A percentile compares a stretch with the other conserved stretches of the same genome.
Evolutionary conservation across 495 filamentous ascomycete species (phyloP).

Genomic region (Aspergillus asperescens): DNA sequence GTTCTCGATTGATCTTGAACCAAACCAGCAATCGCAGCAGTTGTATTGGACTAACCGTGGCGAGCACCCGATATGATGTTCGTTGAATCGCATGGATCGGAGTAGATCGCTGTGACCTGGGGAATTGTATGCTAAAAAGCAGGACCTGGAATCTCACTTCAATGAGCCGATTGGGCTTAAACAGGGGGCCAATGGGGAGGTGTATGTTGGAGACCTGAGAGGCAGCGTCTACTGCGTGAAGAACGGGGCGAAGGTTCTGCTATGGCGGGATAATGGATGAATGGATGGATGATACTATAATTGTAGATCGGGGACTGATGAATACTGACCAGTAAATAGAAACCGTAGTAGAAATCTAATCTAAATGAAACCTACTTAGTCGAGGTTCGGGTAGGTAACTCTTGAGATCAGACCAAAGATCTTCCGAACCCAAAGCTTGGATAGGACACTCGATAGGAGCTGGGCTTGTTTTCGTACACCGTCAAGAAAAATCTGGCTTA

Average conservation of each 20-base stretch:
- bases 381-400: too few species aligned
- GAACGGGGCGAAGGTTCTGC: constrained; percentile 35
- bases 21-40: constrained; percentile 34
- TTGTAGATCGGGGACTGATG: too few species aligned
- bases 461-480: too few species aligned
- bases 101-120: constrained; percentile 9
- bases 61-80: constrained; percentile 33
- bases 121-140: constrained; percentile 14
- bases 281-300: too few species aligned
- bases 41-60: constrained; percentile 55
- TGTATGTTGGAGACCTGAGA: constrained; percentile 44
- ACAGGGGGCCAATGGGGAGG: constrained; percentile 32
- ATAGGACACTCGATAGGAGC: too few species aligned
- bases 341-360: too few species aligned
- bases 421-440: too few species aligned
- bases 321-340: too few species aligned
- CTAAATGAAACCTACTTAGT: too few species aligned
- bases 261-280: constrained; percentile 25
- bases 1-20: constrained; percentile 49
- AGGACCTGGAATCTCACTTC: constrained; percentile 37
- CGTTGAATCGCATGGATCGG: constrained; percentile 24
- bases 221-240: constrained; percentile 43
- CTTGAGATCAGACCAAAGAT: too few species aligned
- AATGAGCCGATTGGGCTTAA: constrained; percentile 46
- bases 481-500: too few species aligned